phyloP scores from a whole-genome alignment of 2,329 filamentous ascomycete species.

The Teratosphaeria gauchensis region DNA sequence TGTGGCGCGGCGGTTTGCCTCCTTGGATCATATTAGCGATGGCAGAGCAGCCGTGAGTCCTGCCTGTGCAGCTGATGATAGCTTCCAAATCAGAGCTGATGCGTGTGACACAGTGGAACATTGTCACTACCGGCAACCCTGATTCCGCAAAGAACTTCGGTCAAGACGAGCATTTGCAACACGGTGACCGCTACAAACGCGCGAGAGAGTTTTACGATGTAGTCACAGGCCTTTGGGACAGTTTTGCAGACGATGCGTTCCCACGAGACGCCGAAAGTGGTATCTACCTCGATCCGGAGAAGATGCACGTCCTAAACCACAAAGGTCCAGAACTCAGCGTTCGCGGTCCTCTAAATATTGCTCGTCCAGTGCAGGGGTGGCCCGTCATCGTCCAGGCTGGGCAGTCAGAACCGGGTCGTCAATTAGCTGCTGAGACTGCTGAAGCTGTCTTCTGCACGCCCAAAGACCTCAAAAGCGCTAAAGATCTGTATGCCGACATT shows the following conservation, averaged over 20 bases:
- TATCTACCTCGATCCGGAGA: constrained; percentile 40
- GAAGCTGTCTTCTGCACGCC: constrained; percentile 18
- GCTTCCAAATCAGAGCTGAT: neutral
- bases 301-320: constrained; percentile 41
- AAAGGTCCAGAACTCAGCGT: constrained; percentile 26
- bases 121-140: constrained; percentile 42
- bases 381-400: constrained; percentile 20
- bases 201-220: constrained; percentile 37
- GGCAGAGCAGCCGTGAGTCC: constrained; percentile 23
- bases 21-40: constrained; percentile 29
- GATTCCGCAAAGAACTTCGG: constrained; percentile 40
- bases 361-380: constrained; percentile 16
- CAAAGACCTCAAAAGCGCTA: constrained; percentile 12
- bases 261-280: constrained; percentile 39
- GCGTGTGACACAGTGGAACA: constrained; percentile 34
- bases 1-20: constrained; percentile 28
- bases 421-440: constrained; percentile 18
- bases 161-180: constrained; percentile 35
- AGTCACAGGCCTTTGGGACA: constrained; percentile 19
- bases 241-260: constrained; percentile 46
- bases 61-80: neutral
- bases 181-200: constrained; percentile 41
- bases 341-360: constrained; percentile 11
- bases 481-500: constrained; percentile 17
- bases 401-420: constrained; percentile 16